These are phyloP conservation scores for Kwoniella sp. DNA, from an alignment of 768 basidiomycete species.

Conservation along the genomic window DNA sequence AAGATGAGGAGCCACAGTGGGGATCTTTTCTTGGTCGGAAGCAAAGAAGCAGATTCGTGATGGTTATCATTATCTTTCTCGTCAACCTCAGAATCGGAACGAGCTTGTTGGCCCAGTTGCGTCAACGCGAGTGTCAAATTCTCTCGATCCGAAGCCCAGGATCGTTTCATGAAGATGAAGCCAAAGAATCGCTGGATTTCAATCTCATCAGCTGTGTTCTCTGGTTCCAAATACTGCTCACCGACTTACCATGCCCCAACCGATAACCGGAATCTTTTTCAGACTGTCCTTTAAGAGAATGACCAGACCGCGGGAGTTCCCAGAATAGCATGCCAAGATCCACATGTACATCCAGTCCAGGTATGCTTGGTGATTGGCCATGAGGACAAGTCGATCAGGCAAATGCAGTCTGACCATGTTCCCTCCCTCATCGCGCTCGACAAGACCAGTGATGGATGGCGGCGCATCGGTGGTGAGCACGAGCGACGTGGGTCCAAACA, in stretches of 20 bases:
- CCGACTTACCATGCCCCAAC: conserved; percentile 69
- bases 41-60: background rate
- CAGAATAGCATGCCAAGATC: conserved; percentile 49
- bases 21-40: conserved; percentile 22
- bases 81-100: conserved; percentile 18
- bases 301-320: conserved; percentile 67
- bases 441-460: conserved; percentile 59
- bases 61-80: background rate
- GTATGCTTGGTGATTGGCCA: conserved; percentile 78
- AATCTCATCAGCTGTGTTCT: conserved; percentile 1
- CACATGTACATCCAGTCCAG: conserved; percentile 71
- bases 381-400: conserved; percentile 77
- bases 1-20: conserved; percentile 84
- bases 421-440: conserved; percentile 64
- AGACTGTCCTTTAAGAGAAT: conserved; percentile 92
- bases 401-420: conserved; percentile 67
- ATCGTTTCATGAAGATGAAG: conserved; percentile 90
- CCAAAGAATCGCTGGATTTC: conserved; percentile 85
- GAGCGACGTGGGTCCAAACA: conserved; percentile 46
- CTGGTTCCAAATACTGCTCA: background rate
- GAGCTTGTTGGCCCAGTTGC: conserved; percentile 63
- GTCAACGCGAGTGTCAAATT: conserved; percentile 70
- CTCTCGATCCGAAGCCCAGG: conserved; percentile 81
- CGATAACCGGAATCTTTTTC: conserved; percentile 80
- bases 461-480: conserved; percentile 50